Conservation (phyloP, 2,329 filamentous ascomycete species). For the Neonectria magnoliae region DNA sequence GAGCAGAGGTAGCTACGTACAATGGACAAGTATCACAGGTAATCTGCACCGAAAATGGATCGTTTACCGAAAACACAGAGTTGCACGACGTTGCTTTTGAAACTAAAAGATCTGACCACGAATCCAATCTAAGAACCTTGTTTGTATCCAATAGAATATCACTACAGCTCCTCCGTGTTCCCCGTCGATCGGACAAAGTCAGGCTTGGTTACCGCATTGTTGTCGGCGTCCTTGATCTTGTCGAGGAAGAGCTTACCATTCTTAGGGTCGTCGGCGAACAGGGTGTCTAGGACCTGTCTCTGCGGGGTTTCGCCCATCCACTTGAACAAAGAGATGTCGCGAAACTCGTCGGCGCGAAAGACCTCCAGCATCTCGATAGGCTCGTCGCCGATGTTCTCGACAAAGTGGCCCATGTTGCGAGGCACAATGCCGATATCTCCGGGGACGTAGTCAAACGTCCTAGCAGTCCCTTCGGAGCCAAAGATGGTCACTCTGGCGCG, state of each 20-base stretch:
- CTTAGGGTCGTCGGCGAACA: constrained; percentile 71
- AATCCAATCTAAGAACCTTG: too few relatives aligned
- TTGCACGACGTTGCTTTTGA: too few relatives aligned
- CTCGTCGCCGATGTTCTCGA: constrained; percentile 83
- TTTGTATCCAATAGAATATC: neutral
- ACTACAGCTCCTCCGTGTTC: neutral
- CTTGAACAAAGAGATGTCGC: constrained; percentile 78
- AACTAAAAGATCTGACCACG: neutral
- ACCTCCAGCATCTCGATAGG: constrained; percentile 81
- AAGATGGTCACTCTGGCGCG: constrained; percentile 80
- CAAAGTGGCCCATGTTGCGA: constrained; percentile 81
- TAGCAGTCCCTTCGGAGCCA: constrained; percentile 71
- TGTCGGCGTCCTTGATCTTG: constrained; percentile 69
- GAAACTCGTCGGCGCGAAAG: constrained; percentile 75
- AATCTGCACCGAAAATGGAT: neutral
- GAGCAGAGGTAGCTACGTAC: neutral
- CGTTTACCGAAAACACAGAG: neutral
- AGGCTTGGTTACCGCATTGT: constrained; percentile 61
- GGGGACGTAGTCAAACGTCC: constrained; percentile 79
- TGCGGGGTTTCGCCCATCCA: constrained; percentile 79
- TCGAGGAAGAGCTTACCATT: constrained; percentile 70
- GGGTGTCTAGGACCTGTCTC: constrained; percentile 71
- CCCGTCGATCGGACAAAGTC: constrained; percentile 28
- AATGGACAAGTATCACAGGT: neutral
- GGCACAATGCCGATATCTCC: constrained; percentile 84